Evolutionary conservation across 202 grass and related monocot species (phyloP), one percentile per base, ranked within the genome.

Genomic region (Miscanthus sacchariflorus): DNA sequence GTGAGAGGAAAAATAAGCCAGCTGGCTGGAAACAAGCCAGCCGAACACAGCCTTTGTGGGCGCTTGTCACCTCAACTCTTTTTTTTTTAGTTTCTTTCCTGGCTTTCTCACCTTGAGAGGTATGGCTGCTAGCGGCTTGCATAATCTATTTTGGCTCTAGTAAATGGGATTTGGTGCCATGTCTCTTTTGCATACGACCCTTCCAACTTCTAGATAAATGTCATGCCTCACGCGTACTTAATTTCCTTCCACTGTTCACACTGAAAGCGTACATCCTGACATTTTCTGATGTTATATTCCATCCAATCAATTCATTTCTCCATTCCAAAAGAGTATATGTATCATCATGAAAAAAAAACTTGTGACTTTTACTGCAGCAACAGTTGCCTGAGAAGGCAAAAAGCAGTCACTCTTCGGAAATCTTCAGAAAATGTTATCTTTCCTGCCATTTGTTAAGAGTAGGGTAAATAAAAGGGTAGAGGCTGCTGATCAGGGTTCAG

Each of bases 41-140:
- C n/a, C n/a, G n/a, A n/a, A n/a, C n/a, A n/a, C n/a, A n/a, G n/a
- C n/a, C n/a, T n/a, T n/a, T 70, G 17, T 42, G 49, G 8, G 78
- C n/a, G 15, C 28, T 50, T 63, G 85, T 85, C 81, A 91, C 70
- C 30, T 77, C 85, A 70, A 6, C 7, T 23, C 8, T 64, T 8
- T 4, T 25, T 64, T 0, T 74, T 69, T 54, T 6, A 15, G 64
- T 65, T 52, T 76, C 42, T 67, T 76, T 75, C 28, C 15, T 12
- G 12, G 12, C 44, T 84, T 79, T 84, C 81, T 85, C 83, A 81
- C 72, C 70, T 76, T 63, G 27, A 90, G 38, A 79, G 67, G 79
- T 83, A 56, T 74, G 74, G 59, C 68, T 75, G 56, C 42, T 85
- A 81, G 61, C 30, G 85, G 89, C 89, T 88, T 81, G 64, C 76